These are phyloP conservation scores for Yamadazyma phyllophila DNA, from an alignment of 805 yeast genomes.

Conservation along the genomic window DNA sequence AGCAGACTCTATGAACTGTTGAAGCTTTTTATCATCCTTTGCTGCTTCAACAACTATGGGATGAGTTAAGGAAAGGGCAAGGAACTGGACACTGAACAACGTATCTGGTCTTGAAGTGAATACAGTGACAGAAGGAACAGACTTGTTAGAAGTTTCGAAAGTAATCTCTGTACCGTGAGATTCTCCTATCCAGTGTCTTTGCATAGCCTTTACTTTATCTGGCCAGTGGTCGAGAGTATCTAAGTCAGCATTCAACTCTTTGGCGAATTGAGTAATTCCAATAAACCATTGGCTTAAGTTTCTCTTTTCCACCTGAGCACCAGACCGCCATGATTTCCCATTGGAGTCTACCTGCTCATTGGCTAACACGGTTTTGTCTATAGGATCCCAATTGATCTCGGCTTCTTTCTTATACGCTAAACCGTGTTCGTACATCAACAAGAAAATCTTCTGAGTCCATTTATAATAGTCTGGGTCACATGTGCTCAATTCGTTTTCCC, in stretches of 20 bases:
- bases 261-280: conserved; percentile 81
- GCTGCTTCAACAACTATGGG: conserved; percentile 49
- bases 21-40: conserved; percentile 37
- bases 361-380: conserved; percentile 91
- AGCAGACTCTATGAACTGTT: conserved; percentile 38
- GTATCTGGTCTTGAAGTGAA: conserved; percentile 94
- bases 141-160: conserved; percentile 38
- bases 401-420: conserved; percentile 84
- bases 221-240: conserved; percentile 76
- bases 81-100: conserved; percentile 72
- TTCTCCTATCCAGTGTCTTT: conserved; percentile 89
- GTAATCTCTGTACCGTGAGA: conserved; percentile 73
- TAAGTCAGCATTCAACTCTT: conserved; percentile 64
- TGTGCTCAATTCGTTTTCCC: conserved; percentile 89
- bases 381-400: conserved; percentile 96
- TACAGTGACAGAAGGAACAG: conserved; percentile 39
- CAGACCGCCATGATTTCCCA: conserved; percentile 96
- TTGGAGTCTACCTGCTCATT: conserved; percentile 91
- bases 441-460: conserved; percentile 87
- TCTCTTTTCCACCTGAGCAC: conserved; percentile 86
- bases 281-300: conserved; percentile 90
- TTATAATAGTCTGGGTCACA: conserved; percentile 84
- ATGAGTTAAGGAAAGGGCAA: conserved; percentile 76
- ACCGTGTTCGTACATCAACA: conserved; percentile 69
- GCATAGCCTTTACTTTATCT: conserved; percentile 83